These are phyloP conservation scores for Gamsiella multidivaricata DNA, from an alignment of 192 early-diverging fungal species.

Conservation along the genomic window DNA sequence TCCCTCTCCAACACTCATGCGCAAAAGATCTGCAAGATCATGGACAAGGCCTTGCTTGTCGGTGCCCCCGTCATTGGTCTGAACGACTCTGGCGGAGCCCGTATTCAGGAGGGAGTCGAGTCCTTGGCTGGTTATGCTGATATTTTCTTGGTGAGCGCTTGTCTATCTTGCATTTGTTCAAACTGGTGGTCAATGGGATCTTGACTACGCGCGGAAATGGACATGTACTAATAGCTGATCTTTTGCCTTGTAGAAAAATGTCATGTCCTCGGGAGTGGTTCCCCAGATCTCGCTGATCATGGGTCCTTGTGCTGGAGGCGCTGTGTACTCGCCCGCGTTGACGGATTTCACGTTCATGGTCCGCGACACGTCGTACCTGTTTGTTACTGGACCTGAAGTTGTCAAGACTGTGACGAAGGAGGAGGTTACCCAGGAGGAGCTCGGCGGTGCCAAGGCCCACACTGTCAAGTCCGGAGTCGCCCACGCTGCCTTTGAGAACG, in stretches of 20 bases:
- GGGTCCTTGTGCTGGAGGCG: constrained; percentile 98
- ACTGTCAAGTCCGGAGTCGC: constrained; percentile 94
- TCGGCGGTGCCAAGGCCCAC: constrained; percentile 92
- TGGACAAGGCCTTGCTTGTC: constrained; percentile 92
- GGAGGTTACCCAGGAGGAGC: constrained; percentile 91
- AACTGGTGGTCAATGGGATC: too few species aligned
- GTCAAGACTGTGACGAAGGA: constrained; percentile 97
- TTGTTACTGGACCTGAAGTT: constrained; percentile 97
- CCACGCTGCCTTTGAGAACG: constrained; percentile 93
- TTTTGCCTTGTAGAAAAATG: constrained; percentile 73
- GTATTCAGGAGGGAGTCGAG: constrained; percentile 98
- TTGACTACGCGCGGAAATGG: too few species aligned
- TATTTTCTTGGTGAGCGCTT: constrained; percentile 80
- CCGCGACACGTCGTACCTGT: constrained; percentile 93
- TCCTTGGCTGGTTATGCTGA: constrained; percentile 96
- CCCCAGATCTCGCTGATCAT: constrained; percentile 97
- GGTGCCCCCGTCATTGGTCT: constrained; percentile 96
- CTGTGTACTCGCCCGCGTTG: constrained; percentile 96
- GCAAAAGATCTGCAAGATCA: constrained; percentile 91
- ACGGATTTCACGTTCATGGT: constrained; percentile 99
- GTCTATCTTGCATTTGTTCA: neutral
- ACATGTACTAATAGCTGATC: neutral
- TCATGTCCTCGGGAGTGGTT: constrained; percentile 90
- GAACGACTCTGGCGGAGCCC: constrained; percentile 97
- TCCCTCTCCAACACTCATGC: constrained; percentile 90